phyloP scores from a whole-genome alignment of 2,329 filamentous ascomycete genomes.

The Fusarium sublunatum region DNA sequence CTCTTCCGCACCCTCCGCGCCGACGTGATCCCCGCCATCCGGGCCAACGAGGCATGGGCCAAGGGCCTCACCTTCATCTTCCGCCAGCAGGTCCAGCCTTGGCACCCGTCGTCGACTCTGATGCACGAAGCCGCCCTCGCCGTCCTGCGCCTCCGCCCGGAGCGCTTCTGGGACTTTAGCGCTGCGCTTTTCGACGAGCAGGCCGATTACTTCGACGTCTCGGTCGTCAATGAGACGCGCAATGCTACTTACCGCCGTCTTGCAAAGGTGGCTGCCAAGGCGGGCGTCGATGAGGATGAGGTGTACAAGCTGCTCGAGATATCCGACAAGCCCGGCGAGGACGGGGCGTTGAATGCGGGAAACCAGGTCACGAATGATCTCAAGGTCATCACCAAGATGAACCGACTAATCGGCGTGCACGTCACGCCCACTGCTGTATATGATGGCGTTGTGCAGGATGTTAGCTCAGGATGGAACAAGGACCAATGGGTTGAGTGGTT shows the following conservation, averaged over 20 bases:
- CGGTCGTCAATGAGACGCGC: conserved; percentile 82
- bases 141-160: conserved; percentile 75
- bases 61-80: conserved; percentile 79
- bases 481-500: conserved; percentile 91
- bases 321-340: conserved; percentile 71
- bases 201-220: conserved; percentile 84
- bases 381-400: conserved; percentile 84
- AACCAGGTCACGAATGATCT: conserved; percentile 87
- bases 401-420: conserved; percentile 83
- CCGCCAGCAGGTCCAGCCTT: conserved; percentile 92
- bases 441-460: conserved; percentile 84
- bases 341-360: conserved; percentile 79
- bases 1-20: conserved; percentile 82
- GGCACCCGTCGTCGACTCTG: conserved; percentile 89
- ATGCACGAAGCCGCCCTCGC: conserved; percentile 86
- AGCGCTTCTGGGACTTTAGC: conserved; percentile 84
- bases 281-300: conserved; percentile 76
- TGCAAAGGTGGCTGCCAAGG: conserved; percentile 75
- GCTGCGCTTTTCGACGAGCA: conserved; percentile 74
- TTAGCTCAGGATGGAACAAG: conserved; percentile 80
- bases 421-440: conserved; percentile 92
- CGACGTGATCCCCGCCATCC: conserved; percentile 72
- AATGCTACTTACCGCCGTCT: conserved; percentile 87
- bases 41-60: conserved; percentile 66
- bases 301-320: conserved; percentile 78